phyloP scores from a whole-genome alignment of 768 basidiomycete species.

The Tricholoma bakamatsutake region DNA sequence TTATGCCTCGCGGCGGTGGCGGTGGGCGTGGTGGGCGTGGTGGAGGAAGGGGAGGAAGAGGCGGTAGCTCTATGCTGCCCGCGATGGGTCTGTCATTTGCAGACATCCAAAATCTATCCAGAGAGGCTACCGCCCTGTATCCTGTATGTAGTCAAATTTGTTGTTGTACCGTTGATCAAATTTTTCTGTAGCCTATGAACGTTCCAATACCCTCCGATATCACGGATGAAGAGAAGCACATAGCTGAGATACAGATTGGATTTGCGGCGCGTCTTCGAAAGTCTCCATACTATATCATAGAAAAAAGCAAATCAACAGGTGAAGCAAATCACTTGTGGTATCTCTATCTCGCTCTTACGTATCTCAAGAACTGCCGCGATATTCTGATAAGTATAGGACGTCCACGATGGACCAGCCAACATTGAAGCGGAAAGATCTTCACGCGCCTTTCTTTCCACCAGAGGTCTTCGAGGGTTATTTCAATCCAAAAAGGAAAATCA shows the following conservation, averaged over 20 bases:
- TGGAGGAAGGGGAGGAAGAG: slow-evolving; percentile 47
- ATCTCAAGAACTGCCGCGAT: slow-evolving; percentile 62
- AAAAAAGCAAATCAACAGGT: slow-evolving; percentile 61
- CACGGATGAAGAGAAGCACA: slow-evolving; percentile 57
- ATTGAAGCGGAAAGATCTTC: slow-evolving; percentile 64
- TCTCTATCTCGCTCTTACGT: slow-evolving; percentile 19
- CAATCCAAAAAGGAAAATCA: slow-evolving; percentile 64
- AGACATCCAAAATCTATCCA: slow-evolving; percentile 70
- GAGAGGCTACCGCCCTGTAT: slow-evolving; percentile 74
- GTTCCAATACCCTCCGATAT: slow-evolving; percentile 68
- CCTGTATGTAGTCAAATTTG: slow-evolving; percentile 51
- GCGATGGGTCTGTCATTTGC: slow-evolving; percentile 81
- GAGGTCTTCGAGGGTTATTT: slow-evolving; percentile 78
- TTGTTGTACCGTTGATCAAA: slow-evolving; percentile 13
- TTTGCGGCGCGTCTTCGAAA: slow-evolving; percentile 59
- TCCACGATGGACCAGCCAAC: slow-evolving; percentile 54
- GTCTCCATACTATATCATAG: slow-evolving; percentile 72
- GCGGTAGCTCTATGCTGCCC: slow-evolving; percentile 45
- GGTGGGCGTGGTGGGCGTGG: slow-evolving; percentile 33
- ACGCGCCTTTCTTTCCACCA: slow-evolving; percentile 72
- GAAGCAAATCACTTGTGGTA: slow-evolving; percentile 5
- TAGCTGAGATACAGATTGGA: slow-evolving; percentile 61
- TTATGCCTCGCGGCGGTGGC: slow-evolving; percentile 37
- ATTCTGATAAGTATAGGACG: slow-evolving; percentile 79
- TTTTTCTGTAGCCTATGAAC: slow-evolving; percentile 47